A percentile compares a stretch with the other conserved stretches of the same genome.
These are phyloP conservation scores for Calocybe cyanea DNA, from an alignment of 768 basidiomycete genomes.

Conservation along the genomic window DNA sequence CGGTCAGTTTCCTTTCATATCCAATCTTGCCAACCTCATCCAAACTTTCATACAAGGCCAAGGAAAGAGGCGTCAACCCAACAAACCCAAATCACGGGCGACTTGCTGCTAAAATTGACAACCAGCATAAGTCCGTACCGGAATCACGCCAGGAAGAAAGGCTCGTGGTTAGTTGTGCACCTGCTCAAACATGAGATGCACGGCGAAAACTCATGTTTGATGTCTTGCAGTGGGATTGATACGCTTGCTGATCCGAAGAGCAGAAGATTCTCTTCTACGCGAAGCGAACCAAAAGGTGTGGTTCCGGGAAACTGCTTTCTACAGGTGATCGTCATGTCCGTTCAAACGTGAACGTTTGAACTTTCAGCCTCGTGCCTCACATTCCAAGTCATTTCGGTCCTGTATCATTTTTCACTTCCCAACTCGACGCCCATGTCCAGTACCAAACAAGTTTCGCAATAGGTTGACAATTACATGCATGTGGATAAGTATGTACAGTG, in stretches of 20 bases:
- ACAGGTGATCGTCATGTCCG: background rate
- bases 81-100: constrained; percentile 47
- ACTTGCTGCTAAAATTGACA: constrained; percentile 39
- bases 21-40: constrained; percentile 12
- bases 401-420: background rate
- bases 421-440: too few relatives aligned
- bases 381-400: background rate
- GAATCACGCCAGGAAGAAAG: constrained; percentile 28
- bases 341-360: background rate
- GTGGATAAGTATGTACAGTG: constrained; percentile 14
- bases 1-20: constrained; percentile 38
- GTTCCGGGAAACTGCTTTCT: background rate
- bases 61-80: constrained; percentile 38
- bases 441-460: too few relatives aligned
- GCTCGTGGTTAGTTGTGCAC: constrained; percentile 21
- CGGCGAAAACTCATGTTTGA: constrained; percentile 10
- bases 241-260: too few relatives aligned
- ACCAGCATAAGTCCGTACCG: constrained; percentile 33
- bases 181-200: constrained; percentile 5
- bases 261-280: background rate
- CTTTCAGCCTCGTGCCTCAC: background rate
- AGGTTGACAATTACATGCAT: constrained; percentile 8
- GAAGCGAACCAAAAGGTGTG: background rate
- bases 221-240: constrained; percentile 18
- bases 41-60: constrained; percentile 30